A percentile compares a stretch with the other conserved stretches of the same genome.
Conservation (phyloP, 345 rosid species). For the Acer saccharum region DNA sequence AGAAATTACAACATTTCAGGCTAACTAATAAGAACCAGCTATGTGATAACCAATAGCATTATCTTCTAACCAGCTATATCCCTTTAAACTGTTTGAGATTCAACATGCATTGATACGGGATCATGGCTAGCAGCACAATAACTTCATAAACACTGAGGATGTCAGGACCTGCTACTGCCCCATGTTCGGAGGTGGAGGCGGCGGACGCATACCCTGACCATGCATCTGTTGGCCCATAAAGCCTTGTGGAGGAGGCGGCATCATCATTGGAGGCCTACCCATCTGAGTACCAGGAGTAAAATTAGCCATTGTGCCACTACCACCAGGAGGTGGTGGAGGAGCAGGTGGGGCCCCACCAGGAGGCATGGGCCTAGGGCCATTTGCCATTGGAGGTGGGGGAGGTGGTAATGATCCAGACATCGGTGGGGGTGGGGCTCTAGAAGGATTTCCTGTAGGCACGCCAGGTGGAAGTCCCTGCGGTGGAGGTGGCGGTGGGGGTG, state of each 20-base stretch:
- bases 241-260: constrained; percentile 53
- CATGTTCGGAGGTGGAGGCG: constrained; percentile 29
- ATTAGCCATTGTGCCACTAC: constrained; percentile 61
- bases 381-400: constrained; percentile 79
- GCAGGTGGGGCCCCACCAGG: constrained; percentile 66
- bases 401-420: constrained; percentile 62
- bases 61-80: neutral
- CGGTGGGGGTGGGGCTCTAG: constrained; percentile 55
- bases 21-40: neutral
- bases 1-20: neutral
- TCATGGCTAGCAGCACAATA: too few relatives aligned
- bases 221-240: constrained; percentile 60
- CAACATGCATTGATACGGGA: neutral
- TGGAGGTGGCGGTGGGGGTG: constrained; percentile 74
- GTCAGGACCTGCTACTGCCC: constrained; percentile 2
- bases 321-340: constrained; percentile 78
- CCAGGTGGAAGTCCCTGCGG: constrained; percentile 62
- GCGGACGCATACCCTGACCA: constrained; percentile 25
- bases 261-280: constrained; percentile 50
- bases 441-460: constrained; percentile 32
- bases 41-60: neutral
- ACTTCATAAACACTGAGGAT: too few relatives aligned
- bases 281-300: constrained; percentile 56
- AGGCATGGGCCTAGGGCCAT: constrained; percentile 73
- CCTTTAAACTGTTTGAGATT: neutral